Conservation (phyloP, 208 protist species). For the Crithidia acanthocephali region DNA sequence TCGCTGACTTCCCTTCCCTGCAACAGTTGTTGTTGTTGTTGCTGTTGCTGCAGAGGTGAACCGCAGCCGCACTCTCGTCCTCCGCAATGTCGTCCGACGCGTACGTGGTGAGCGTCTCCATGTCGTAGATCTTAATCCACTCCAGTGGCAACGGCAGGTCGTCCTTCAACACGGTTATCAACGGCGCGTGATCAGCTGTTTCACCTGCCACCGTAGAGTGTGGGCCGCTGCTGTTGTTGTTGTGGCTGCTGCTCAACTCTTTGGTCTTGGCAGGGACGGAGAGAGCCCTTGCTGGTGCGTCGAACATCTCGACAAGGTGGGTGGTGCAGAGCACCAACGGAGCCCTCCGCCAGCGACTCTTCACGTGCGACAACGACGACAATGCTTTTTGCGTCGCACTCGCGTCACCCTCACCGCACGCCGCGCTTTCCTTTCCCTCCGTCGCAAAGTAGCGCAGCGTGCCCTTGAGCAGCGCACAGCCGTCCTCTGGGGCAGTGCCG, state of each 20-base stretch:
- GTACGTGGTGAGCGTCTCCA: constrained; percentile 46
- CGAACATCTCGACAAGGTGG: constrained; percentile 72
- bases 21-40: not conserved
- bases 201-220: too few relatives aligned
- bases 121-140: constrained; percentile 46
- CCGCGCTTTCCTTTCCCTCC: not conserved
- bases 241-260: not conserved
- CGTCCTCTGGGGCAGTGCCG: constrained; percentile 89
- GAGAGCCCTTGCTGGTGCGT: not conserved
- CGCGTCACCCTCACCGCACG: too few relatives aligned
- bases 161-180: too few relatives aligned
- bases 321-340: constrained; percentile 72
- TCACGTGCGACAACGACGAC: too few relatives aligned
- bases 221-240: too few relatives aligned
- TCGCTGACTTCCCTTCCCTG: too few relatives aligned
- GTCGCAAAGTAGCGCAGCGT: constrained; percentile 57
- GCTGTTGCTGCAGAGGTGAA: too few relatives aligned
- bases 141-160: constrained; percentile 49
- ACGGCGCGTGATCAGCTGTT: too few relatives aligned
- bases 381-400: too few relatives aligned
- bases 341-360: constrained; percentile 11
- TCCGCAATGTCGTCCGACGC: not conserved
- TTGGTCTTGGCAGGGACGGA: not conserved
- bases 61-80: too few relatives aligned
- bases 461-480: constrained; percentile 77